A percentile compares a stretch with the other conserved stretches of the same genome.
phyloP scores from a whole-genome alignment of 306 rosid genomes.

The Crotalaria pallida region DNA sequence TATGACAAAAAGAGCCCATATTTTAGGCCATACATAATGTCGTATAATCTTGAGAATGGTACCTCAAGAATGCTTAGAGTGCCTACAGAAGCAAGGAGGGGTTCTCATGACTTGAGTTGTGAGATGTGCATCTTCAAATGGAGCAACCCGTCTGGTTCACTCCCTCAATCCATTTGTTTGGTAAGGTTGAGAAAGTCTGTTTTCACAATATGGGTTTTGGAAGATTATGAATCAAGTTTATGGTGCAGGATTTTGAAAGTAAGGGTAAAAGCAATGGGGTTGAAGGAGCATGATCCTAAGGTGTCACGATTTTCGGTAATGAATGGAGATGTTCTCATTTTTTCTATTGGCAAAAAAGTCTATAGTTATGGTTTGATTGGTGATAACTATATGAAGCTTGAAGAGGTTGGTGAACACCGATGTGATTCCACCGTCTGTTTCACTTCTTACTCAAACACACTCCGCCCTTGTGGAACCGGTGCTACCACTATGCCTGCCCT shows the following conservation, averaged over 20 bases:
- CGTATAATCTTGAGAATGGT: not conserved
- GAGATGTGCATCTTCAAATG: slow-evolving; percentile 6
- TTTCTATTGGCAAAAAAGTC: not conserved
- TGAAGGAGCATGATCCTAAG: not conserved
- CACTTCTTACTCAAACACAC: not conserved
- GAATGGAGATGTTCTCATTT: not conserved
- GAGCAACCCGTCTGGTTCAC: not conserved
- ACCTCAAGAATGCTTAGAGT: not conserved
- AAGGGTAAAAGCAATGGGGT: slow-evolving; percentile 7
- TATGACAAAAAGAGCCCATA: not conserved
- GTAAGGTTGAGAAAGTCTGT: not conserved
- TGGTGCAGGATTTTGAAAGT: slow-evolving; percentile 4
- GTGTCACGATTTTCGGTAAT: not conserved
- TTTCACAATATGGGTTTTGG: slow-evolving; percentile 12
- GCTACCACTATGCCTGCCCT: not conserved
- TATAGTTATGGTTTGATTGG: not conserved
- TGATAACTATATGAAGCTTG: not conserved
- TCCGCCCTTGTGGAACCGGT: not conserved
- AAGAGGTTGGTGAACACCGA: slow-evolving; percentile 5
- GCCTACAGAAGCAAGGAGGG: not conserved
- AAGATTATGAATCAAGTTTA: not conserved
- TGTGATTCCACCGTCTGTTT: not conserved
- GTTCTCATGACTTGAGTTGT: not conserved
- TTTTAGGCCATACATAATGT: slow-evolving; percentile 1
- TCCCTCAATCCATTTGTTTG: not conserved